These are phyloP conservation scores for Zymoseptoria ardabiliae DNA, from an alignment of 2,329 filamentous ascomycete species.

Conservation along the genomic window DNA sequence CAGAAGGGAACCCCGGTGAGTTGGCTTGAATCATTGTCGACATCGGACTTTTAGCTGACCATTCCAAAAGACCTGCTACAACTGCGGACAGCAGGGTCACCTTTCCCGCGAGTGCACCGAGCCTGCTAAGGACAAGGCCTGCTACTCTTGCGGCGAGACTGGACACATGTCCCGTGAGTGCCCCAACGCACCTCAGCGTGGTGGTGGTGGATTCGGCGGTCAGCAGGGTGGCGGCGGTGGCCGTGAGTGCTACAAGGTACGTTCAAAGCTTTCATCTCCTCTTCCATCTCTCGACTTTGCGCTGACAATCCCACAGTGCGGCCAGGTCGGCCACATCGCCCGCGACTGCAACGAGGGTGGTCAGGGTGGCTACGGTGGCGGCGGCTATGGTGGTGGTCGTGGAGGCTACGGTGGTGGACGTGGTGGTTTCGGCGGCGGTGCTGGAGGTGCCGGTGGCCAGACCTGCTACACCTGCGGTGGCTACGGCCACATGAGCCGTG, in stretches of 20 bases:
- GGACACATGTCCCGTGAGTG: slow-evolving; percentile 93
- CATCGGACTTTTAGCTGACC: too few species aligned
- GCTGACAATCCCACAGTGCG: slow-evolving; percentile 72
- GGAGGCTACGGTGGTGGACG: slow-evolving; percentile 40
- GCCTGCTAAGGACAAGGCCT: slow-evolving; percentile 72
- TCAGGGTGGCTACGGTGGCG: slow-evolving; percentile 36
- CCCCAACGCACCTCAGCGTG: slow-evolving; percentile 41
- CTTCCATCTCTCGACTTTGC: not conserved
- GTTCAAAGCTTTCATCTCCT: not conserved
- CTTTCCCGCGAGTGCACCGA: slow-evolving; percentile 79
- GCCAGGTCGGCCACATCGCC: slow-evolving; percentile 91
- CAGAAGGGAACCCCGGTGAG: slow-evolving; percentile 37
- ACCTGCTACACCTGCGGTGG: slow-evolving; percentile 99
- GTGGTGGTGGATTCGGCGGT: slow-evolving; percentile 42
- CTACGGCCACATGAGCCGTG: slow-evolving; percentile 79
- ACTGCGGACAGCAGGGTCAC: slow-evolving; percentile 43
- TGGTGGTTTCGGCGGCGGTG: slow-evolving; percentile 39
- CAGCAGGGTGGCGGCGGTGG: slow-evolving; percentile 36
- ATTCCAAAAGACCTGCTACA: slow-evolving; percentile 35
- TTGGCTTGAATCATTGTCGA: too few species aligned
- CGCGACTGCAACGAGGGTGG: slow-evolving; percentile 72
- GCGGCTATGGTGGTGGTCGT: slow-evolving; percentile 40
- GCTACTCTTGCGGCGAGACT: slow-evolving; percentile 64
- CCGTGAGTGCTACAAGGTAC: slow-evolving; percentile 35
- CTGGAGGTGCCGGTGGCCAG: slow-evolving; percentile 50